A percentile compares a stretch with the other conserved stretches of the same genome.
phyloP scores from a whole-genome alignment of 176 grass and related monocot species.

The Tillandsia leiboldiana region DNA sequence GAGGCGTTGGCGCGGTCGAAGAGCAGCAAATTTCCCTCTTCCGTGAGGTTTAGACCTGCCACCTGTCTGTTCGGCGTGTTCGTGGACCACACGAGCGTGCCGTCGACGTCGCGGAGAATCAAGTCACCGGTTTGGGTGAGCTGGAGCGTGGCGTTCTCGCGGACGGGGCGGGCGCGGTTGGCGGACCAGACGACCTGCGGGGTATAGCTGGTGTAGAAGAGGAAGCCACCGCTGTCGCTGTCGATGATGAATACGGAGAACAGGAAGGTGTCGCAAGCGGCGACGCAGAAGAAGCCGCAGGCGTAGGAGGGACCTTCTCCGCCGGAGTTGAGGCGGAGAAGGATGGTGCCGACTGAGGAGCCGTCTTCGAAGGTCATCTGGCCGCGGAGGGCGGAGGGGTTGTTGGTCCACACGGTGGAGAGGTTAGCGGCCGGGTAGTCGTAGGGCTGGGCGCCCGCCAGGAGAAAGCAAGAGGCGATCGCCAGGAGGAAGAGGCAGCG shows the following conservation, averaged over 20 bases:
- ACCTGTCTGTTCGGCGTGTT: not conserved
- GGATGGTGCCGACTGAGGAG: not conserved
- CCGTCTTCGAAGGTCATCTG: not conserved
- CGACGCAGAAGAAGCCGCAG: slow-evolving; percentile 17
- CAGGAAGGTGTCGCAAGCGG: slow-evolving; percentile 12
- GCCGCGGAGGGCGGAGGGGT: not conserved
- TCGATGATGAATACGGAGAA: slow-evolving; percentile 19
- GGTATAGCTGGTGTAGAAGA: too few relatives aligned
- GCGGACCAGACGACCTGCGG: slow-evolving; percentile 22
- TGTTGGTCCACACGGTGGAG: slow-evolving; percentile 6
- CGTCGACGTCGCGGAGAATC: slow-evolving; percentile 3
- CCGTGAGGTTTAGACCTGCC: slow-evolving; percentile 13
- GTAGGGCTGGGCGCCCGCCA: not conserved
- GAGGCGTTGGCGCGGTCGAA: slow-evolving; percentile 5
- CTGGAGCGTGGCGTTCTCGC: slow-evolving; percentile 24
- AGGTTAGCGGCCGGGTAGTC: slow-evolving; percentile 9
- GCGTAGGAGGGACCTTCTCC: slow-evolving; percentile 1
- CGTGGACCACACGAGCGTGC: slow-evolving; percentile 27
- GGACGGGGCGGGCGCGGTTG: slow-evolving; percentile 13
- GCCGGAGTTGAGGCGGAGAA: slow-evolving; percentile 1
- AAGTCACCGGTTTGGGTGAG: slow-evolving; percentile 18
- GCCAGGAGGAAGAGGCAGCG: not conserved
- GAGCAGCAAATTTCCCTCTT: slow-evolving; percentile 35
- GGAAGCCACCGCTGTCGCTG: slow-evolving; percentile 6
- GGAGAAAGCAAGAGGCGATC: not conserved